Evolutionary conservation across 176 grass and related monocot genomes (phyloP).

Genomic region (Cenchrus fungigraminus): DNA sequence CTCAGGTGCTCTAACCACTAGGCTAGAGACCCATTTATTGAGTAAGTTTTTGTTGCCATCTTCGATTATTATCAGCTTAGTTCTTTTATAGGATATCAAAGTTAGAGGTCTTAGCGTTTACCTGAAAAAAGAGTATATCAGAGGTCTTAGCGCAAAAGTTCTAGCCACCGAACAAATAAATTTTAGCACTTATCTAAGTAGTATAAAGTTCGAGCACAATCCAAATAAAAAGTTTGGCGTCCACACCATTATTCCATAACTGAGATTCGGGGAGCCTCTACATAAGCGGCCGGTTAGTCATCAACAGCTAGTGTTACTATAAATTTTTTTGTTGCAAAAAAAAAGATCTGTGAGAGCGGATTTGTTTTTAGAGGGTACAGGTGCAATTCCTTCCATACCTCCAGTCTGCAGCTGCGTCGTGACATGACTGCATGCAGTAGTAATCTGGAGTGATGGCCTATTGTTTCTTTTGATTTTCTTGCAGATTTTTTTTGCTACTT

Average conservation of each 20-base stretch:
- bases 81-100: too few species aligned
- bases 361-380: conserved; percentile 20
- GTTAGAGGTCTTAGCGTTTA: too few species aligned
- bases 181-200: too few species aligned
- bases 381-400: conserved; percentile 50
- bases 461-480: conserved; percentile 32
- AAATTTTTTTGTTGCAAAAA: background rate
- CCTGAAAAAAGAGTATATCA: too few species aligned
- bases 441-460: conserved; percentile 50
- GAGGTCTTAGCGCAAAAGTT: too few species aligned
- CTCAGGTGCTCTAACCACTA: too few species aligned
- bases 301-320: background rate
- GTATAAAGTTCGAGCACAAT: background rate
- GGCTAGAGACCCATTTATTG: too few species aligned
- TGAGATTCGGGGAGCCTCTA: background rate
- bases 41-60: too few species aligned
- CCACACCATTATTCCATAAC: background rate
- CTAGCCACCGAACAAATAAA: too few species aligned
- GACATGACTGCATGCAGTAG: conserved; percentile 45
- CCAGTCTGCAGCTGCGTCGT: conserved; percentile 35
- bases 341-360: background rate
- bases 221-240: background rate
- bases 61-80: too few species aligned
- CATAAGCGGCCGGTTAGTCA: background rate
- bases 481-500: conserved; percentile 12